Evolutionary conservation across 768 basidiomycete species (phyloP).

Genomic region (Pleurotus citrinopileatus): DNA sequence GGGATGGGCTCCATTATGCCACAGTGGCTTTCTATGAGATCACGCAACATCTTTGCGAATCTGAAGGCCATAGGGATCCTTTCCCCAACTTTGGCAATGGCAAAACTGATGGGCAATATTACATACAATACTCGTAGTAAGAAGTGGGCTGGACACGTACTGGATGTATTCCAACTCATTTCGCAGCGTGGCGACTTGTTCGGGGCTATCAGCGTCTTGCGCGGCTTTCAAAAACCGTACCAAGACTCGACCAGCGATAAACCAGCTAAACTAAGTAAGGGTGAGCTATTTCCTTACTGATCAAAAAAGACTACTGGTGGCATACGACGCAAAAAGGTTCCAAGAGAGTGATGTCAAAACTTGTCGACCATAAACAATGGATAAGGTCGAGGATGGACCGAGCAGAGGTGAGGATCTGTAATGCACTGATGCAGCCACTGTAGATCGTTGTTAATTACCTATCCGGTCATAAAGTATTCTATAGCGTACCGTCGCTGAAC

Average conservation of each 20-base stretch:
- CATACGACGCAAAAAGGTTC: conserved; percentile 72
- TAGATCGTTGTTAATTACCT: not conserved
- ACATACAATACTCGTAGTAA: not conserved
- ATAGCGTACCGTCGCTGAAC: conserved; percentile 33
- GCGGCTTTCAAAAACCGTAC: conserved; percentile 66
- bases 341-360: conserved; percentile 66
- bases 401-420: conserved; percentile 65
- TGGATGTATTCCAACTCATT: conserved; percentile 68
- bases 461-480: not conserved
- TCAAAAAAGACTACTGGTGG: conserved; percentile 23
- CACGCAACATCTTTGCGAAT: conserved; percentile 56
- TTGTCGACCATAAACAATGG: conserved; percentile 65
- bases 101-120: conserved; percentile 35
- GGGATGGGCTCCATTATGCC: conserved; percentile 26
- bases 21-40: conserved; percentile 38
- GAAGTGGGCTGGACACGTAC: conserved; percentile 32
- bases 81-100: conserved; percentile 61
- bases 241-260: conserved; percentile 62
- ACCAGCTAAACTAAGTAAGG: conserved; percentile 59
- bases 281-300: not conserved
- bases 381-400: conserved; percentile 66
- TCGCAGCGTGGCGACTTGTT: conserved; percentile 57
- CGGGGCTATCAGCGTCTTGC: conserved; percentile 49
- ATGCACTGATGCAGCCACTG: conserved; percentile 61
- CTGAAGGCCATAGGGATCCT: conserved; percentile 65